Evolutionary conservation across 2,329 filamentous ascomycete species (phyloP).

Genomic region (Ceratocystis smalleyi): DNA sequence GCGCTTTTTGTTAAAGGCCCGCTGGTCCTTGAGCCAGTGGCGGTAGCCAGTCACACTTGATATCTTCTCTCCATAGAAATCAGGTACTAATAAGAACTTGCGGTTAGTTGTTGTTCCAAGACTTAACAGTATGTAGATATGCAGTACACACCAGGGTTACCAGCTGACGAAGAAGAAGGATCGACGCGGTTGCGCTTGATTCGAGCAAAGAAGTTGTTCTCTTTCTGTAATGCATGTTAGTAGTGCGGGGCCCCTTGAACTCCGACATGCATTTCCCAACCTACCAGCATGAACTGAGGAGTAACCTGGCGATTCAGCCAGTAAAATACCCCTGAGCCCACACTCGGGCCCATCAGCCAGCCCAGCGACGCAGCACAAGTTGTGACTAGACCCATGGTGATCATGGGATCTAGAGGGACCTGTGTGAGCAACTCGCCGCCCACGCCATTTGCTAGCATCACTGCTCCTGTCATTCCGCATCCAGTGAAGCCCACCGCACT

Average conservation of each 20-base stretch:
- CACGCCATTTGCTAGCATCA: constrained; percentile 53
- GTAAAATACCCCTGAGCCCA: constrained; percentile 71
- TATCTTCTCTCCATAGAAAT: constrained; percentile 98
- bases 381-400: constrained; percentile 69
- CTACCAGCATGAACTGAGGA: constrained; percentile 52
- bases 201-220: constrained; percentile 80
- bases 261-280: constrained; percentile 21
- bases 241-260: background rate
- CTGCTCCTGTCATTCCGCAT: constrained; percentile 46
- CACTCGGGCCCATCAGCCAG: constrained; percentile 72
- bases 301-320: constrained; percentile 49
- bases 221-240: constrained; percentile 44
- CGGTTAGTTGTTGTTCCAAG: background rate
- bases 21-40: constrained; percentile 93
- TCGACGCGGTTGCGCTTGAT: constrained; percentile 89
- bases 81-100: constrained; percentile 44
- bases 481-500: constrained; percentile 50
- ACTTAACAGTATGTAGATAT: background rate
- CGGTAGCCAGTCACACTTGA: constrained; percentile 81
- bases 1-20: constrained; percentile 89
- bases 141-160: constrained; percentile 52
- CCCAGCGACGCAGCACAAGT: constrained; percentile 63
- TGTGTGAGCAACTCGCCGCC: constrained; percentile 55
- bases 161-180: constrained; percentile 70
- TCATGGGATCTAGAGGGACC: constrained; percentile 73